Base-by-base conservation (phyloP, 2,329 filamentous ascomycete species). In the Pseudocercospora fijiensis region DNA sequence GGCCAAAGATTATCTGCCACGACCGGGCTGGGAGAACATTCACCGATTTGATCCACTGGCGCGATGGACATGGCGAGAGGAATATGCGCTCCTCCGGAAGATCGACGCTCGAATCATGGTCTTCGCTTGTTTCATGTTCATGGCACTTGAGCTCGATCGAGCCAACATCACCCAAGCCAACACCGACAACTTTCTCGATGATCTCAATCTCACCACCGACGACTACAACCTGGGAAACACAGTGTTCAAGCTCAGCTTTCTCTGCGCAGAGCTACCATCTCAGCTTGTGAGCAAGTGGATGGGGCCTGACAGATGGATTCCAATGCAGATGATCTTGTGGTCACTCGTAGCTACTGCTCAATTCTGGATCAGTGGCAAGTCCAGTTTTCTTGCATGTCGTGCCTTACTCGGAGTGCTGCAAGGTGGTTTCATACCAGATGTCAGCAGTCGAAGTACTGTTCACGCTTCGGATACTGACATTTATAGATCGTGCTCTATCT, bases 1-100 rank as follows among this genome's bases (percentile, higher is more conserved):
- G 1, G 82, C 83, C 2, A 78, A 82, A 18, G 78, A 83, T 65
- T 86, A 84, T 11, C 85, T 85, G 60, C 83, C 85, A 63, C 79
- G 81, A 9, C 81, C 83, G 1, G 67, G 76, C 75, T 78, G 85
- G 69, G 81, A 83, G 70, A 79, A 80, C 10, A 70, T 76, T 47
- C 80, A 82, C 69, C 78, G 79, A 9, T 82, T 79, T 75, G 80
- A 83, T 63, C 79, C 77, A 0, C 72, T 77, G 0, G 78, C 77
- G 53, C 76, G 78, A 51, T 81, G 79, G 79, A 73, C 72, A 0
- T 72, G 76, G 58, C 62, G 72, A 18, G 78, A 80, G 65, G 78
- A 81, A 67, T 78, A 76, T 62, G 72, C 69, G 2, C 61, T 80
- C 13, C 26, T 61, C 20, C 62, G 60, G 8, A 57, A 68, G 64